phyloP scores from a whole-genome alignment of 129 eudicot species.

The Ambrosia trifida region DNA sequence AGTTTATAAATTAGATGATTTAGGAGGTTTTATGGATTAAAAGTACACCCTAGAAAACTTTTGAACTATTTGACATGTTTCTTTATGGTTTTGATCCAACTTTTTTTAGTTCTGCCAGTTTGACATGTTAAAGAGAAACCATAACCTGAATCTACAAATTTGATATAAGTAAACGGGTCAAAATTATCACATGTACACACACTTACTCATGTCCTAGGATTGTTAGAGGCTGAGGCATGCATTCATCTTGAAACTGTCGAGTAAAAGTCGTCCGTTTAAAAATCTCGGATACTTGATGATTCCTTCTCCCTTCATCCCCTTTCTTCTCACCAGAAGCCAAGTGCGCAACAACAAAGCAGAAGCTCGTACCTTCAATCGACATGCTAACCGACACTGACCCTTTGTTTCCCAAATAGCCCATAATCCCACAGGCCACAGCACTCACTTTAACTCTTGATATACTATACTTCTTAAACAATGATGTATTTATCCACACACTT shows the following conservation, averaged over 20 bases:
- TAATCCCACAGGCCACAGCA: constrained; percentile 78
- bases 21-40: not conserved
- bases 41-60: not conserved
- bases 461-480: constrained; percentile 47
- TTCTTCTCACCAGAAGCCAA: constrained; percentile 94
- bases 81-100: not conserved
- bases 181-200: not conserved
- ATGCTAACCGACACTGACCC: constrained; percentile 87
- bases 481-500: constrained; percentile 75
- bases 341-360: constrained; percentile 83
- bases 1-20: not conserved
- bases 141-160: not conserved
- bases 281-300: constrained; percentile 79
- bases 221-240: constrained; percentile 58
- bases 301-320: constrained; percentile 85
- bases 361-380: constrained; percentile 77
- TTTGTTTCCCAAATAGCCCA: constrained; percentile 96
- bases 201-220: constrained; percentile 96
- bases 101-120: not conserved
- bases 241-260: constrained; percentile 46
- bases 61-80: not conserved
- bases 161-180: not conserved
- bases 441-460: constrained; percentile 70
- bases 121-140: not conserved
- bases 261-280: constrained; percentile 67